A percentile compares a stretch with the other conserved stretches of the same genome.
Conservation (phyloP, 2,329 filamentous ascomycete species). For the Diaporthe vaccinii region DNA sequence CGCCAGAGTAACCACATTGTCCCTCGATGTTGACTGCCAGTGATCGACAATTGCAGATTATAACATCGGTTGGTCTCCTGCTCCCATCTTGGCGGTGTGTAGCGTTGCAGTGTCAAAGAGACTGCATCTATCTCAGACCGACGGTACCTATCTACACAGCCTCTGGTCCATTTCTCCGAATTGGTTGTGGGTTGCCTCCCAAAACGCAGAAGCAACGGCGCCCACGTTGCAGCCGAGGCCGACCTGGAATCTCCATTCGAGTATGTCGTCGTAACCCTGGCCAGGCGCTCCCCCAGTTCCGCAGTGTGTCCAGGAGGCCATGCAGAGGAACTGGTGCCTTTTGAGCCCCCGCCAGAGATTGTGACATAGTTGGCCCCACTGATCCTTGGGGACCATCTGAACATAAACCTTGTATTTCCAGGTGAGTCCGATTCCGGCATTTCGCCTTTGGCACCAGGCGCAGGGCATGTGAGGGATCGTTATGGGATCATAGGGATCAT, state of each 20-base stretch:
- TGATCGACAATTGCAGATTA: not conserved
- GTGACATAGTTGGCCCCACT: not conserved
- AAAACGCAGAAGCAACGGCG: not conserved
- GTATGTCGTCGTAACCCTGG: no score
- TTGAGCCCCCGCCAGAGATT: not conserved
- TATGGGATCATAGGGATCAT: no score
- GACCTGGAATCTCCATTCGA: not conserved
- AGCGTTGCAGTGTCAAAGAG: not conserved
- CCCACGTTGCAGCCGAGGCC: not conserved
- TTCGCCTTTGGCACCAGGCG: no score
- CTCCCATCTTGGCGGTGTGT: not conserved
- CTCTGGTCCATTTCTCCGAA: not conserved
- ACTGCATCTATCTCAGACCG: not conserved
- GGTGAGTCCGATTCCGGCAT: no score
- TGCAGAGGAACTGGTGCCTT: not conserved
- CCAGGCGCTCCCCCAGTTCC: no score
- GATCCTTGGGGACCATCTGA: no score
- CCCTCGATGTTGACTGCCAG: not conserved
- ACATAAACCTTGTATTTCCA: no score
- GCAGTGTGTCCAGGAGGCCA: not conserved
- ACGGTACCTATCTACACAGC: not conserved
- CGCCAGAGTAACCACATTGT: not conserved
- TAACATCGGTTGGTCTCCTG: not conserved
- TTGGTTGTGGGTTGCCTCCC: not conserved
- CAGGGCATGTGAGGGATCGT: no score